A percentile compares a stretch with the other conserved stretches of the same genome.
phyloP scores from a whole-genome alignment of 2,329 filamentous ascomycete genomes.

The Penicillium sp. region DNA sequence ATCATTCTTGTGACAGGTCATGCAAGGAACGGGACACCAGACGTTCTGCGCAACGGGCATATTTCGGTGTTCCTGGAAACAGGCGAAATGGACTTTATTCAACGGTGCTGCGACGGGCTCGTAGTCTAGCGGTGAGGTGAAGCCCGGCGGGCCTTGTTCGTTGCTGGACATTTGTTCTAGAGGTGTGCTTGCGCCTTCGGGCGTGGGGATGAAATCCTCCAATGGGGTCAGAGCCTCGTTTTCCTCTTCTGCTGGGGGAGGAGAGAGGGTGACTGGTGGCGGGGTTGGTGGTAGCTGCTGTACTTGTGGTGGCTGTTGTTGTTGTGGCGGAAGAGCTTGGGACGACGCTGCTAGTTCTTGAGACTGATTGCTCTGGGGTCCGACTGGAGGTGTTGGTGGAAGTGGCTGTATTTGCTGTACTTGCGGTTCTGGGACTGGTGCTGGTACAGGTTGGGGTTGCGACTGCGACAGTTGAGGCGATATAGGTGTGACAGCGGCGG shows the following conservation, averaged over 20 bases:
- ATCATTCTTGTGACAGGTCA: constrained; percentile 47
- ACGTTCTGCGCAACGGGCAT: constrained; percentile 43
- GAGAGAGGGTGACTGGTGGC: constrained; percentile 13
- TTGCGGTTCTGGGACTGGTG: background rate
- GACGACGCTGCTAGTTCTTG: background rate
- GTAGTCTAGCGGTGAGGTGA: constrained; percentile 35
- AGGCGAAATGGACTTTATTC: constrained; percentile 41
- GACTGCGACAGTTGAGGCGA: background rate
- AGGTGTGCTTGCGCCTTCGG: constrained; percentile 28
- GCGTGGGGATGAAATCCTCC: constrained; percentile 39
- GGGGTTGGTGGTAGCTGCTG: constrained; percentile 5
- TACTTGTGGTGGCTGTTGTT: background rate
- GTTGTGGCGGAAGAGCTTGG: background rate
- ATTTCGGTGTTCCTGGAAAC: constrained; percentile 44
- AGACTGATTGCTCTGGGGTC: background rate
- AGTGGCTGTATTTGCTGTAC: background rate
- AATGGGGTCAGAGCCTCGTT: constrained; percentile 21
- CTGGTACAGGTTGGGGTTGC: background rate
- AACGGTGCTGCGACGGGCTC: constrained; percentile 41
- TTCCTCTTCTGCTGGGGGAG: constrained; percentile 21
- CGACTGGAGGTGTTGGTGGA: background rate
- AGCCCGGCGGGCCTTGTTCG: constrained; percentile 14
- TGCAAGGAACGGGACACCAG: constrained; percentile 48
- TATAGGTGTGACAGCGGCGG: background rate
- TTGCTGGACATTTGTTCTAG: constrained; percentile 22